phyloP scores from a whole-genome alignment of 2,329 filamentous ascomycete species.

The Ceratocystiopsis brevicomis region DNA sequence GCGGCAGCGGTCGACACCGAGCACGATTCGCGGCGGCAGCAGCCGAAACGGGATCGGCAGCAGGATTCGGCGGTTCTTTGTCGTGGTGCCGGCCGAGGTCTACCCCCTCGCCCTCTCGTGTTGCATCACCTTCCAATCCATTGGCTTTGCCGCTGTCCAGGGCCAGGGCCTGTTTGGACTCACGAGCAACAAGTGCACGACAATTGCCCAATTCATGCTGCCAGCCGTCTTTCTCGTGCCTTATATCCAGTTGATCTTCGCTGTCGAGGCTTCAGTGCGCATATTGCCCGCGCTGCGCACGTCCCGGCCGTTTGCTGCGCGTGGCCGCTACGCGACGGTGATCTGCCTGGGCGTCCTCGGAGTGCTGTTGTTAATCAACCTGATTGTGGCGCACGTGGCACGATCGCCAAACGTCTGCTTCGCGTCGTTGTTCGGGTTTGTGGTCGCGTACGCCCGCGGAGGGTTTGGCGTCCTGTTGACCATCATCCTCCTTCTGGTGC shows the following conservation, averaged over 20 bases:
- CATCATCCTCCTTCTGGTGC: constrained; percentile 30
- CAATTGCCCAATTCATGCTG: constrained; percentile 38
- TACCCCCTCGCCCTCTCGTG: constrained; percentile 38
- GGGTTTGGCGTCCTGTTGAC: constrained; percentile 34
- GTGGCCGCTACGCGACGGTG: constrained; percentile 39
- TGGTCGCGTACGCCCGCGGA: constrained; percentile 38
- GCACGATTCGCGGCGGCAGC: too few relatives aligned
- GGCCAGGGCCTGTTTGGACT: constrained; percentile 32
- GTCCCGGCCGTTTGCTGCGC: constrained; percentile 31
- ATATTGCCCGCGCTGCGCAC: constrained; percentile 25
- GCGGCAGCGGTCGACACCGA: too few relatives aligned
- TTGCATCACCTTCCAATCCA: constrained; percentile 38
- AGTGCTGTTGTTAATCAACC: constrained; percentile 33
- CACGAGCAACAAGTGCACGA: constrained; percentile 31
- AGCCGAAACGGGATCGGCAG: too few relatives aligned
- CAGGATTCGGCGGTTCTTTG: constrained; percentile 5
- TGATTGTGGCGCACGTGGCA: constrained; percentile 37
- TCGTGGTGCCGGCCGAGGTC: constrained; percentile 27
- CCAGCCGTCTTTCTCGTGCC: constrained; percentile 49
- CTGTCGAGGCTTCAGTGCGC: constrained; percentile 39
- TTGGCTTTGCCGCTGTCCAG: constrained; percentile 37
- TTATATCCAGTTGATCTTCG: constrained; percentile 46
- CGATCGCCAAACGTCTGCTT: constrained; percentile 42
- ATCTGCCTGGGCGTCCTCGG: constrained; percentile 35
- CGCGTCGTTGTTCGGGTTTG: constrained; percentile 48